These are phyloP conservation scores for Cordyceps cateniannulata DNA, from an alignment of 2,329 filamentous ascomycete species.

Conservation along the genomic window DNA sequence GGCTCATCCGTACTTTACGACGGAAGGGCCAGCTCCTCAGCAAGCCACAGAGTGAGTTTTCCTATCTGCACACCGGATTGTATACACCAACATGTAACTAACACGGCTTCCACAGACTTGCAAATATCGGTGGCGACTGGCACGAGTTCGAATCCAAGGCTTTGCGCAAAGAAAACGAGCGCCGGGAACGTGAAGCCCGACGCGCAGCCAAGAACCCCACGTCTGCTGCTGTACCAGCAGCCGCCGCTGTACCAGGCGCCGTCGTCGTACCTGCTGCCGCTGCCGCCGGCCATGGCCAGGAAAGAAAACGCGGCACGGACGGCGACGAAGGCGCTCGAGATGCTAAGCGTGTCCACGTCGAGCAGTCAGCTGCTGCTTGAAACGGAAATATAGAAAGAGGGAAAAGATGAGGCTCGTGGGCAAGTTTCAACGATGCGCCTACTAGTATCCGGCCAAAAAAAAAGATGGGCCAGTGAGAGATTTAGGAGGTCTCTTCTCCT, in stretches of 20 bases:
- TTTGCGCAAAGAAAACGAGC: constrained; percentile 80
- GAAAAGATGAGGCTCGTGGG: neutral
- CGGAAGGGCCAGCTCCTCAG: constrained; percentile 68
- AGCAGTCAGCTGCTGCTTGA: neutral
- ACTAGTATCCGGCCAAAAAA: neutral
- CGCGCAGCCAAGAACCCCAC: constrained; percentile 31
- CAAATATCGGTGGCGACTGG: constrained; percentile 85
- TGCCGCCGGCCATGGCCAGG: constrained; percentile 22
- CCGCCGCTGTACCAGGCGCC: neutral
- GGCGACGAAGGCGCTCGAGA: constrained; percentile 25
- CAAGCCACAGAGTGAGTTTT: constrained; percentile 72
- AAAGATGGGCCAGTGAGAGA: neutral
- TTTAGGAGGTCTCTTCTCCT: neutral
- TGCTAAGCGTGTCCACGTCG: constrained; percentile 23
- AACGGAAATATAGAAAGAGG: neutral
- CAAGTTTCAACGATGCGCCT: neutral
- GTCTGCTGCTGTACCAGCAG: constrained; percentile 17
- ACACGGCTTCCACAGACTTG: constrained; percentile 48
- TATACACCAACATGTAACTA: constrained; percentile 17
- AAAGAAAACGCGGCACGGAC: constrained; percentile 35
- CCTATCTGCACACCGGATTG: neutral
- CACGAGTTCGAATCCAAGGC: constrained; percentile 98
- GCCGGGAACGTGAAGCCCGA: constrained; percentile 48
- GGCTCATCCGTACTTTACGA: constrained; percentile 79
- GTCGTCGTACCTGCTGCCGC: neutral